Evolutionary conservation across 2,329 filamentous ascomycete genomes (phyloP).

Genomic region (Trichoderma sp.): DNA sequence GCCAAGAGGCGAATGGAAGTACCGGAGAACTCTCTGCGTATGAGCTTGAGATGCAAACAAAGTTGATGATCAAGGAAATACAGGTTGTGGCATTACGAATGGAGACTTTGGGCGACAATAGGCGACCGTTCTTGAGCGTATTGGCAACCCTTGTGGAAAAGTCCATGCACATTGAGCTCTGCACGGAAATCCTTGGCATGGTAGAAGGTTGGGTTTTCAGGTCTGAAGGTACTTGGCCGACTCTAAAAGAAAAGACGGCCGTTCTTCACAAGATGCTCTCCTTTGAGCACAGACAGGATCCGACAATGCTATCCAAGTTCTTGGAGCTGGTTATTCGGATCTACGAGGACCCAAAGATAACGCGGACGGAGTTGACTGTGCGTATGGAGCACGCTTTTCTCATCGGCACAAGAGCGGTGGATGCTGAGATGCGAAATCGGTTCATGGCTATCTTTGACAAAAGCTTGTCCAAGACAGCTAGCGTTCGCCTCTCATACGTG

Average conservation of each 20-base stretch:
- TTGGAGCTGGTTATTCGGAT: slow-evolving; percentile 95
- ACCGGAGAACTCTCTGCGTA: slow-evolving; percentile 66
- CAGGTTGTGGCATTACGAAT: slow-evolving; percentile 91
- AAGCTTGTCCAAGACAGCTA: slow-evolving; percentile 90
- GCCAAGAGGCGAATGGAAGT: slow-evolving; percentile 59
- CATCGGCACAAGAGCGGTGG: slow-evolving; percentile 88
- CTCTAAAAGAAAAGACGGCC: slow-evolving; percentile 97
- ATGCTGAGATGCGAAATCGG: slow-evolving; percentile 94
- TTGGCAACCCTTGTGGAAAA: slow-evolving; percentile 94
- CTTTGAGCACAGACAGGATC: slow-evolving; percentile 84
- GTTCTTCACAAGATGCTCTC: slow-evolving; percentile 99
- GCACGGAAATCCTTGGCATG: slow-evolving; percentile 90
- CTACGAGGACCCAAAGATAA: slow-evolving; percentile 96
- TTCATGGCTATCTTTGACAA: slow-evolving; percentile 97
- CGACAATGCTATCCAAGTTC: slow-evolving; percentile 87
- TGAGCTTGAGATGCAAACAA: slow-evolving; percentile 86
- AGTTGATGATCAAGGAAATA: slow-evolving; percentile 91
- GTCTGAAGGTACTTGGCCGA: slow-evolving; percentile 92
- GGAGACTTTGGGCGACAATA: slow-evolving; percentile 87
- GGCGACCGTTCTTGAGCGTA: slow-evolving; percentile 92
- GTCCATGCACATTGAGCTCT: slow-evolving; percentile 82
- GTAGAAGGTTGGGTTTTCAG: slow-evolving; percentile 97
- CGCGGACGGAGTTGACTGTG: slow-evolving; percentile 91
- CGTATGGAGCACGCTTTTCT: slow-evolving; percentile 98
- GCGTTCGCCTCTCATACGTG: slow-evolving; percentile 85